A percentile compares a stretch with the other conserved stretches of the same genome.
Conservation (phyloP, 2,329 filamentous ascomycete genomes). For the Neofusicoccum parvum region DNA sequence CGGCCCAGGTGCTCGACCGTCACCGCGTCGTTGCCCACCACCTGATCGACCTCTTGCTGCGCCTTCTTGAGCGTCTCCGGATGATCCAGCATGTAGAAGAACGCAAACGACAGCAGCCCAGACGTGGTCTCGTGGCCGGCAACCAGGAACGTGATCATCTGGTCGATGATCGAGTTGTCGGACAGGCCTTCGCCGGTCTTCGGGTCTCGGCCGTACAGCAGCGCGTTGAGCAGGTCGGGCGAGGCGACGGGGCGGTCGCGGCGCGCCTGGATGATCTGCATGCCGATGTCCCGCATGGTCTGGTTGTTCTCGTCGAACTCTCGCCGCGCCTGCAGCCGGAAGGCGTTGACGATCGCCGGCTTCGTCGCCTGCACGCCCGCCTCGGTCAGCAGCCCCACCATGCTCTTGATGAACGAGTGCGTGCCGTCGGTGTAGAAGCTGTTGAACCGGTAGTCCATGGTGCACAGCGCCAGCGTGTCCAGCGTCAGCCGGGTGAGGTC, state of each 20-base stretch:
- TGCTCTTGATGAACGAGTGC: conserved; percentile 42
- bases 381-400: conserved; percentile 40
- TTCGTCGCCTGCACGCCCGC: conserved; percentile 37
- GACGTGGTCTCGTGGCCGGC: conserved; percentile 49
- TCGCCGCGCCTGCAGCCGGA: conserved; percentile 36
- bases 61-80: conserved; percentile 50
- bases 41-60: conserved; percentile 56
- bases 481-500: conserved; percentile 43
- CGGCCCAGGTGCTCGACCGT: conserved; percentile 52
- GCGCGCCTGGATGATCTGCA: conserved; percentile 59
- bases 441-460: conserved; percentile 47
- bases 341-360: conserved; percentile 35
- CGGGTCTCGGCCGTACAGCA: conserved; percentile 62
- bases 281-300: conserved; percentile 57
- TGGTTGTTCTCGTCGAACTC: conserved; percentile 59
- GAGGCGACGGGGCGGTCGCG: conserved; percentile 56
- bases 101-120: conserved; percentile 43
- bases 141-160: conserved; percentile 69
- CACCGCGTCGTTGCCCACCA: conserved; percentile 52
- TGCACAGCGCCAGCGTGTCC: conserved; percentile 42
- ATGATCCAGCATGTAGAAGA: conserved; percentile 57
- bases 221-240: conserved; percentile 63
- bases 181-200: conserved; percentile 61
- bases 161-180: conserved; percentile 65
- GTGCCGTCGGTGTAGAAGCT: conserved; percentile 39